These are phyloP conservation scores for Saccharomycopsis selenospora DNA, from an alignment of 805 yeast species.

Conservation along the genomic window DNA sequence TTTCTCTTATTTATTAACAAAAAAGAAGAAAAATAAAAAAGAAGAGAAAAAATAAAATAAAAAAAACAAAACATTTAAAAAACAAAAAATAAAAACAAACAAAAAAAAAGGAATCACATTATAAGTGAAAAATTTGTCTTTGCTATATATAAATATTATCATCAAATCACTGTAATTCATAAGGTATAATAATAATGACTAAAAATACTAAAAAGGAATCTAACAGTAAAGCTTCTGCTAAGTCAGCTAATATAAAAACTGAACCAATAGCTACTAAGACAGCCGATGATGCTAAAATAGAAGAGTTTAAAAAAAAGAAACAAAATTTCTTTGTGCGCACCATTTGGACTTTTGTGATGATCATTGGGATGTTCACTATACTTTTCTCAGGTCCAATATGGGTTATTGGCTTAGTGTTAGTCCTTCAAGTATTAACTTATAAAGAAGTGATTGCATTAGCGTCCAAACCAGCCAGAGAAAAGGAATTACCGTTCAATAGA, in stretches of 20 bases:
- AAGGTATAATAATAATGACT: not conserved
- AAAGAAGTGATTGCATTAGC: slow-evolving; percentile 87
- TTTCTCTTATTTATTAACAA: too few relatives aligned
- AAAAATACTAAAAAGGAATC: not conserved
- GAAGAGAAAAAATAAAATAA: not conserved
- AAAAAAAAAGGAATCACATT: too few relatives aligned
- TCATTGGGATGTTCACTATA: slow-evolving; percentile 58
- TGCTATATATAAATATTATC: too few relatives aligned
- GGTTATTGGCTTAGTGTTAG: slow-evolving; percentile 61
- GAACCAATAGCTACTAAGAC: not conserved
- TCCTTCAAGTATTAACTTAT: slow-evolving; percentile 76
- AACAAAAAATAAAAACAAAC: too few relatives aligned
- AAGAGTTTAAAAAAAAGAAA: slow-evolving; percentile 49
- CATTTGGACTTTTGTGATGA: slow-evolving; percentile 91
- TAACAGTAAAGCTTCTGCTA: not conserved
- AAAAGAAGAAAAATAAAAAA: not conserved
- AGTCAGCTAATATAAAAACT: not conserved
- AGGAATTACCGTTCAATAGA: slow-evolving; percentile 73
- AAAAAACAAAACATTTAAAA: too few relatives aligned
- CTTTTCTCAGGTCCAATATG: slow-evolving; percentile 81
- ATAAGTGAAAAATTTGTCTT: too few relatives aligned
- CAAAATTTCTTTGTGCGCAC: slow-evolving; percentile 84
- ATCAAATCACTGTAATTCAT: too few relatives aligned
- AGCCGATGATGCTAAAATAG: not conserved
- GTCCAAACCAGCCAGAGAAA: slow-evolving; percentile 70